A percentile compares a stretch with the other conserved stretches of the same genome.
These are phyloP conservation scores for Erigeron canadensis DNA, from an alignment of 129 eudicot genomes.

Conservation along the genomic window DNA sequence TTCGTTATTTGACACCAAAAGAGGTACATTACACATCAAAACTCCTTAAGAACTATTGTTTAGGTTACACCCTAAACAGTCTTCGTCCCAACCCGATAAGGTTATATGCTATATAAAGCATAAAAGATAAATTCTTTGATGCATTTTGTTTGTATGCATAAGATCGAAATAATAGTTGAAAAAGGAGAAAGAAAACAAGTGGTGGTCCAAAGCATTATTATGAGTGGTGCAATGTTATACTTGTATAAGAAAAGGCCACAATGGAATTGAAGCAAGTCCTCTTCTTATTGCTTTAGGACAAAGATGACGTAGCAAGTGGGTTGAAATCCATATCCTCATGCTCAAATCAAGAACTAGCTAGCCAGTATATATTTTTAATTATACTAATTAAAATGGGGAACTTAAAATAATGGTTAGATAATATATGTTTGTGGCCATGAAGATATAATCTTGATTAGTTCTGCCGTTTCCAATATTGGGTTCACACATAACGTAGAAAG, in stretches of 20 bases:
- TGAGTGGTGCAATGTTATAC: conserved; percentile 31
- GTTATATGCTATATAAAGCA: no score
- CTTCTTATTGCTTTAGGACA: conserved; percentile 28
- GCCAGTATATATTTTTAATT: background rate
- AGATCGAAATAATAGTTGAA: background rate
- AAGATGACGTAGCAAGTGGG: conserved; percentile 26
- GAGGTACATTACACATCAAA: no score
- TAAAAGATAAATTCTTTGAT: no score
- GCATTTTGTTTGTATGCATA: conserved; percentile 6
- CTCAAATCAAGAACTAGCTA: conserved; percentile 15
- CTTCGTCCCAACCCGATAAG: no score
- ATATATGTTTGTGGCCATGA: conserved; percentile 5
- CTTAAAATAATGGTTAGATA: background rate
- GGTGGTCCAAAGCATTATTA: conserved; percentile 42
- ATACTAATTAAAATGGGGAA: conserved; percentile 1
- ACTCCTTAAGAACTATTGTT: no score
- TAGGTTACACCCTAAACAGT: no score
- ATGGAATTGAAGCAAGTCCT: conserved; percentile 1
- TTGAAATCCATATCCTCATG: conserved; percentile 17
- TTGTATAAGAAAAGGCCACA: conserved; percentile 4
- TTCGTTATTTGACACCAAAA: no score
- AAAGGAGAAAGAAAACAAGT: conserved; percentile 20
- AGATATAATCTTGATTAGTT: conserved; percentile 13
- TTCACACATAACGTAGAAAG: conserved; percentile 18
- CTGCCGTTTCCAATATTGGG: background rate